Evolutionary conservation across 331 rosid genomes (phyloP).

Genomic region (Saraca asoca): DNA sequence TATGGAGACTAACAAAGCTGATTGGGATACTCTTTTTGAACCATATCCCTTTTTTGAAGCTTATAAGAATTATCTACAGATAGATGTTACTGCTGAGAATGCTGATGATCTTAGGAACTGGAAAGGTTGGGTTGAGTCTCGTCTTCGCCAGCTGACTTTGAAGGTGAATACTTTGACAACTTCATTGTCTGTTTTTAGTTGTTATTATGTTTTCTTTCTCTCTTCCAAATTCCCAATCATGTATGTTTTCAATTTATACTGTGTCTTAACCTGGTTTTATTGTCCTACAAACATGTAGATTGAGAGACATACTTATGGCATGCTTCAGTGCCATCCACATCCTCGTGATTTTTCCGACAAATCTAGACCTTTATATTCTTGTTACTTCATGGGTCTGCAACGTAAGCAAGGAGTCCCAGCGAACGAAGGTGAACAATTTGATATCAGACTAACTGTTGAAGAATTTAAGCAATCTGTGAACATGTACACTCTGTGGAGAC

Average conservation of each 20-base stretch:
- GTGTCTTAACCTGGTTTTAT: constrained; percentile 10
- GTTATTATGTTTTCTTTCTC: constrained; percentile 1
- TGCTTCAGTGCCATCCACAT: constrained; percentile 95
- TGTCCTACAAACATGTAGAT: constrained; percentile 53
- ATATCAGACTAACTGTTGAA: constrained; percentile 74
- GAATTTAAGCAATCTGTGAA: constrained; percentile 76
- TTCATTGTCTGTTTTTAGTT: background rate
- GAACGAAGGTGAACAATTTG: constrained; percentile 75
- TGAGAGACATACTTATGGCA: constrained; percentile 70
- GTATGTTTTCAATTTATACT: constrained; percentile 5
- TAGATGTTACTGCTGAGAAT: constrained; percentile 77
- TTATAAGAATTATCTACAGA: constrained; percentile 82
- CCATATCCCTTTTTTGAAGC: constrained; percentile 80
- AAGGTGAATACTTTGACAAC: constrained; percentile 53
- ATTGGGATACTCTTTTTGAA: constrained; percentile 96
- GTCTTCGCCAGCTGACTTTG: constrained; percentile 88
- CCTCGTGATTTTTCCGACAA: constrained; percentile 89
- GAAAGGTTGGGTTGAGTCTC: constrained; percentile 99
- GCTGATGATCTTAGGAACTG: constrained; percentile 83
- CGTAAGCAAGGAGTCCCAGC: constrained; percentile 81
- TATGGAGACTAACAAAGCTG: constrained; percentile 76
- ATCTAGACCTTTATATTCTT: constrained; percentile 66
- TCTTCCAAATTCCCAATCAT: background rate
- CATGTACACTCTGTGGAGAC: constrained; percentile 55
- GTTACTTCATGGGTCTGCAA: constrained; percentile 95